phyloP scores from a whole-genome alignment of 306 rosid species.

The Mimosa pudica region DNA sequence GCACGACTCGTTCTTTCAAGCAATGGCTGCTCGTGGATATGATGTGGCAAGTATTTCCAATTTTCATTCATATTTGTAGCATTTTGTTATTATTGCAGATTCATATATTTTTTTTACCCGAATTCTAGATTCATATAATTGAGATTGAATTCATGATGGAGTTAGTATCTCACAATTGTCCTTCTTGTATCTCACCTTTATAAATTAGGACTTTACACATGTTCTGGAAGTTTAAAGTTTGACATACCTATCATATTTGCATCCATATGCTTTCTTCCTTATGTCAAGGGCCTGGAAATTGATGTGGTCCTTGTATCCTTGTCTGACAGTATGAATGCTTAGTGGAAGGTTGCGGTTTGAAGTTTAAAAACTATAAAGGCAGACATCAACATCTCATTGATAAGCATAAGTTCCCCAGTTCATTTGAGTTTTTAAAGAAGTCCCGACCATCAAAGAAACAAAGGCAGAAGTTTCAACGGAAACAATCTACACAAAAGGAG shows the following conservation, averaged over 20 bases:
- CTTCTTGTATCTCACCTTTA: not conserved
- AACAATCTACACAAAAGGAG: conserved; percentile 44
- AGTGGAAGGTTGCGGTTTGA: conserved; percentile 84
- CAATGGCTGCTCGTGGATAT: conserved; percentile 89
- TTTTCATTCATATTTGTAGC: not conserved
- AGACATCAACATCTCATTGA: conserved; percentile 92
- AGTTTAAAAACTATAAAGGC: conserved; percentile 76
- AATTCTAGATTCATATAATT: too few relatives aligned
- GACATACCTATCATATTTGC: conserved; percentile 11
- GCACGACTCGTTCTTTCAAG: conserved; percentile 92
- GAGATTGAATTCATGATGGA: not conserved
- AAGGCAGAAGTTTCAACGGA: conserved; percentile 64
- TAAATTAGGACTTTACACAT: not conserved
- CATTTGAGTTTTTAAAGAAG: conserved; percentile 80
- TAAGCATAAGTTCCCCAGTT: conserved; percentile 80
- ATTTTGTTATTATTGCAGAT: not conserved
- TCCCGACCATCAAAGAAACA: conserved; percentile 71
- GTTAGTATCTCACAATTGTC: not conserved
- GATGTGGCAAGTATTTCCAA: conserved; percentile 58
- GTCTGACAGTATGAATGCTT: conserved; percentile 81
- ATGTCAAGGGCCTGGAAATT: not conserved
- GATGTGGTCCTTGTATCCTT: conserved; percentile 16
- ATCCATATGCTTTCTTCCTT: conserved; percentile 6
- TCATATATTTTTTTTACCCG: too few relatives aligned
- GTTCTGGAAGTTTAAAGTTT: conserved; percentile 20